phyloP scores from a whole-genome alignment of 1,284 basidiomycete species.

The Boletus holoroseus region DNA sequence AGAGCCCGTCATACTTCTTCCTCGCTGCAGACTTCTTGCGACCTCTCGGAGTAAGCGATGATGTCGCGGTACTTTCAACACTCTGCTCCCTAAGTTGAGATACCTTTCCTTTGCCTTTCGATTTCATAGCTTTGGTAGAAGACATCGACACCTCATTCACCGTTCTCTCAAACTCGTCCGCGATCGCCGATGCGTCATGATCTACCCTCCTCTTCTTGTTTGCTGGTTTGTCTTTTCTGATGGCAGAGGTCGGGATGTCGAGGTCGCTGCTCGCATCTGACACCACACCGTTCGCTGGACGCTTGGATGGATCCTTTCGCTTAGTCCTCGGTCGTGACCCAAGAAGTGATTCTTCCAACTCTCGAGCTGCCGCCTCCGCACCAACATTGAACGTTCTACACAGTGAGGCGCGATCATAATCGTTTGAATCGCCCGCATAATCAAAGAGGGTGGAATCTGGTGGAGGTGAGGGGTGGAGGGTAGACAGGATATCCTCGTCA shows the following conservation, averaged over 20 bases:
- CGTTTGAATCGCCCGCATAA: slow-evolving; percentile 25
- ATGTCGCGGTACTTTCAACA: slow-evolving; percentile 37
- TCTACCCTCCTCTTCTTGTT: slow-evolving; percentile 50
- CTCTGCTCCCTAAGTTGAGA: slow-evolving; percentile 40
- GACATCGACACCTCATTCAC: slow-evolving; percentile 29
- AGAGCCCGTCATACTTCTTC: slow-evolving; percentile 44
- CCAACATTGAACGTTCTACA: slow-evolving; percentile 24
- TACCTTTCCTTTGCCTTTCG: slow-evolving; percentile 42
- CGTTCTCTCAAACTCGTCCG: slow-evolving; percentile 42
- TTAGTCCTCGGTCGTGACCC: slow-evolving; percentile 32
- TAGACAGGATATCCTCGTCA: slow-evolving; percentile 39
- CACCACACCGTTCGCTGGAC: slow-evolving; percentile 40
- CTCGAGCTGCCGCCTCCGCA: slow-evolving; percentile 40
- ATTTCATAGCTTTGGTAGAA: slow-evolving; percentile 22
- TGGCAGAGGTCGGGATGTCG: slow-evolving; percentile 32
- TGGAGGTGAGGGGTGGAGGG: slow-evolving; percentile 35
- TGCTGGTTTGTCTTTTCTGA: slow-evolving; percentile 33
- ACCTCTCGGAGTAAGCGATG: slow-evolving; percentile 35
- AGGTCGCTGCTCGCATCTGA: slow-evolving; percentile 55
- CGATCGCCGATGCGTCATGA: slow-evolving; percentile 34
- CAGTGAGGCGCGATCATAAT: slow-evolving; percentile 28
- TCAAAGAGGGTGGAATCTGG: slow-evolving; percentile 30
- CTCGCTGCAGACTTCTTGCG: slow-evolving; percentile 39
- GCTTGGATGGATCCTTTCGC: slow-evolving; percentile 43
- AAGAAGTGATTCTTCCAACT: slow-evolving; percentile 40